Base-by-base conservation (phyloP, 139 green algal species). In the Picochlorum sp. region DNA sequence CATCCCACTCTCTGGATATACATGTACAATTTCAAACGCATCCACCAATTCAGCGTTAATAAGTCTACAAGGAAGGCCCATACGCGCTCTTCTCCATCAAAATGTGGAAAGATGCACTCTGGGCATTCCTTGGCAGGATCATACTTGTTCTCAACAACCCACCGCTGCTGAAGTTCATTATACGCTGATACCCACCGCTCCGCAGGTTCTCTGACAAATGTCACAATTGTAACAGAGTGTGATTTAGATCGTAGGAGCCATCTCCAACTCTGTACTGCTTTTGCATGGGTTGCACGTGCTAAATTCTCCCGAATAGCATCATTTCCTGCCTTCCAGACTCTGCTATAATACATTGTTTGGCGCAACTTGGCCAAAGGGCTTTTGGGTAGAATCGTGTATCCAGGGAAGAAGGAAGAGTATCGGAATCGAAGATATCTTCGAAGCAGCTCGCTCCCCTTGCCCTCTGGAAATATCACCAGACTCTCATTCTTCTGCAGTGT, bases 1-100 rank as follows among this genome's bases (percentile, higher is more conserved):
- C 2, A 59, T 59, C 20, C 51, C 51, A 59, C 20, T 32, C 21
- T 38, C 23, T 38, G 51, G 51, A 59, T 34, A 59, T 7, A 59
- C 23, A 14, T 59, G 51, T 59, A n/a, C 23, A 38, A 59, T 59
- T 0, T 34, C 23, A 38, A 38, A 30, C 20, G 15, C 13, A 23
- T 20, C 23, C 23, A 34, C 21, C 20, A 59, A 32, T 38, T 30
- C 51, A 59, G 51, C 13, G 51, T n/a, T 8, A 59, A 30, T 16
- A 59, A 15, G 30, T 59, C 51, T 6, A 30, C 13, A 10, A 59
- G 11, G 13, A 59, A 59, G 11, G 51, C 51, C 51, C 51, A 59
- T 30, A 59, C 20, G n/a, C 51, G n/a, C 21, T 59, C 20, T 21
- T 21, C 51, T 28, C 20, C 18, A 34, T 28, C 13, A 15, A 28